Conservation (phyloP, 2,329 filamentous ascomycete species). For the Amesomyces nigricolor region DNA sequence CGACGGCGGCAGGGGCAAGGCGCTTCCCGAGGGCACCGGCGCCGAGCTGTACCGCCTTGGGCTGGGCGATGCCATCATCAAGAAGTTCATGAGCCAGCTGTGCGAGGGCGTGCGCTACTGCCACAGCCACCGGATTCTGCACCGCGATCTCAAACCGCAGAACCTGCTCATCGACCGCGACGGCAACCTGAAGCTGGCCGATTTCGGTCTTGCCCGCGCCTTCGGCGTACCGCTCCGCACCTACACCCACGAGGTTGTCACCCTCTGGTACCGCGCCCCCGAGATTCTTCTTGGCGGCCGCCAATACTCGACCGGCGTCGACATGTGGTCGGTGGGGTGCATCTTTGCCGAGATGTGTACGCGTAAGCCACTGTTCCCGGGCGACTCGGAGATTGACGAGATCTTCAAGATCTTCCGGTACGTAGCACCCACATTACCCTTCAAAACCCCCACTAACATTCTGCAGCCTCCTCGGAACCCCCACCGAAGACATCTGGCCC, state of each 20-base stretch:
- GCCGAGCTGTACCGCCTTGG: conserved; percentile 59
- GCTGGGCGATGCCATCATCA: conserved; percentile 74
- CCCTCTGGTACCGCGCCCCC: conserved; percentile 80
- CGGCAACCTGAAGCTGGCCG: conserved; percentile 80
- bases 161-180: conserved; percentile 78
- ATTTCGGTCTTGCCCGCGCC: conserved; percentile 81
- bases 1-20: conserved; percentile 75
- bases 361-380: conserved; percentile 80
- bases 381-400: conserved; percentile 86
- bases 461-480: conserved; percentile 65
- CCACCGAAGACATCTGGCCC: conserved; percentile 73
- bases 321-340: conserved; percentile 88
- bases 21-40: conserved; percentile 67
- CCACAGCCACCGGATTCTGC: conserved; percentile 76
- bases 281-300: conserved; percentile 82
- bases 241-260: conserved; percentile 89
- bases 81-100: conserved; percentile 85
- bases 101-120: conserved; percentile 78
- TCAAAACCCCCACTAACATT: background rate
- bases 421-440: conserved; percentile 21
- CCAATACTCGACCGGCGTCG: conserved; percentile 87
- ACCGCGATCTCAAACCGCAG: conserved; percentile 81
- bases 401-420: conserved; percentile 93
- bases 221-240: conserved; percentile 84
- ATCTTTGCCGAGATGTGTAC: conserved; percentile 95